phyloP scores from a whole-genome alignment of 148 eudicot genomes.

The Fagopyrum homotropicum region DNA sequence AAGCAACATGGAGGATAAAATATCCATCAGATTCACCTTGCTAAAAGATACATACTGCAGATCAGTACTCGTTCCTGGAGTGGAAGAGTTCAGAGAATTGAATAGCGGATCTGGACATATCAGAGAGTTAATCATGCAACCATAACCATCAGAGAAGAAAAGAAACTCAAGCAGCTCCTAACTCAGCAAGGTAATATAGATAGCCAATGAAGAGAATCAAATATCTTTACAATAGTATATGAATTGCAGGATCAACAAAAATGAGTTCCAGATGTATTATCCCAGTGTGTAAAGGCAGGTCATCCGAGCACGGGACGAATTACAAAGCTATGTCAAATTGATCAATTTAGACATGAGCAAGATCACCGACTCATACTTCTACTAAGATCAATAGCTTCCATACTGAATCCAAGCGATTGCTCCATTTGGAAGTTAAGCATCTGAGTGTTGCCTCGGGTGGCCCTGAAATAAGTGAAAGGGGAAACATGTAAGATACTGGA shows the following conservation, averaged over 20 bases:
- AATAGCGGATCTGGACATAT: conserved; percentile 34
- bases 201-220: conserved; percentile 1
- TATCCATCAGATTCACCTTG: conserved; percentile 35
- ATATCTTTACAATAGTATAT: not conserved
- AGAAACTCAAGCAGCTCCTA: not conserved
- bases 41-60: conserved; percentile 49
- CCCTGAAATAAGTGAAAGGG: conserved; percentile 34
- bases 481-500: conserved; percentile 9
- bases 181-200: not conserved
- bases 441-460: conserved; percentile 47
- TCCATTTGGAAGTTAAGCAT: conserved; percentile 52
- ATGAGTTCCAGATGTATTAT: not conserved
- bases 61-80: conserved; percentile 38
- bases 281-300: not conserved
- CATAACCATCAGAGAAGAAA: conserved; percentile 2
- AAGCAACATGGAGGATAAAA: not conserved
- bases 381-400: conserved; percentile 47
- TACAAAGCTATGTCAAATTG: not conserved
- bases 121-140: not conserved
- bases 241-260: not conserved
- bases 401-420: conserved; percentile 63
- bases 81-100: conserved; percentile 43
- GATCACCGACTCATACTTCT: conserved; percentile 42
- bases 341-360: not conserved
- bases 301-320: not conserved